phyloP scores from a whole-genome alignment of 305 asterid genomes.

The Fraxinus dipetala region DNA sequence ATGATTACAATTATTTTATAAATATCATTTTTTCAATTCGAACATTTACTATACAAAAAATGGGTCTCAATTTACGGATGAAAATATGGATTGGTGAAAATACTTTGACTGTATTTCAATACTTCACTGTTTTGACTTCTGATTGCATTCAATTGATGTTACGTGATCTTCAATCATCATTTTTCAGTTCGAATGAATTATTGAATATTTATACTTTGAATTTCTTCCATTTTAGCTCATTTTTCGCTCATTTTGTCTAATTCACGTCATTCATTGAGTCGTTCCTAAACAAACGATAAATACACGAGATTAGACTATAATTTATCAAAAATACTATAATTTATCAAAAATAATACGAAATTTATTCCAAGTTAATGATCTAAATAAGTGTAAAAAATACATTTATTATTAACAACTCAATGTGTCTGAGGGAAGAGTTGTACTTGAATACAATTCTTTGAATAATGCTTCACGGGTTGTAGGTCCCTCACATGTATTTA shows the following conservation, averaged over 20 bases:
- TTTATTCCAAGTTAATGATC: too few species aligned
- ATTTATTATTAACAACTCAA: not conserved
- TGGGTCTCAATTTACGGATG: not conserved
- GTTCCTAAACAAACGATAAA: not conserved
- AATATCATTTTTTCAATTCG: not conserved
- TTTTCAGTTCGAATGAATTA: too few species aligned
- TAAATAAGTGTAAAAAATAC: too few species aligned
- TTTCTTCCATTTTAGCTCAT: too few species aligned
- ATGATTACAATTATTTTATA: not conserved
- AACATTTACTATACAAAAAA: not conserved
- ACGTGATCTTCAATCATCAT: not conserved
- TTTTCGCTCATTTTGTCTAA: not conserved
- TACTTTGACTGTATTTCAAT: not conserved
- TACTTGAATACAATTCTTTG: not conserved
- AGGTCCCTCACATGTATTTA: too few species aligned
- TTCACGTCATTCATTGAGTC: not conserved
- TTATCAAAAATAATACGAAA: too few species aligned
- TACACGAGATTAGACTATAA: not conserved
- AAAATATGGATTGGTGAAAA: not conserved
- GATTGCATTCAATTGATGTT: too few species aligned
- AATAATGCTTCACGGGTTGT: too few species aligned
- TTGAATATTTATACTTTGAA: too few species aligned
- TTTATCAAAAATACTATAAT: not conserved
- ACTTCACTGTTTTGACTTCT: not conserved
- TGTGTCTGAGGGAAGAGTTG: not conserved